phyloP scores from a whole-genome alignment of 2,329 filamentous ascomycete species.

The Simplicillium aogashimaense region DNA sequence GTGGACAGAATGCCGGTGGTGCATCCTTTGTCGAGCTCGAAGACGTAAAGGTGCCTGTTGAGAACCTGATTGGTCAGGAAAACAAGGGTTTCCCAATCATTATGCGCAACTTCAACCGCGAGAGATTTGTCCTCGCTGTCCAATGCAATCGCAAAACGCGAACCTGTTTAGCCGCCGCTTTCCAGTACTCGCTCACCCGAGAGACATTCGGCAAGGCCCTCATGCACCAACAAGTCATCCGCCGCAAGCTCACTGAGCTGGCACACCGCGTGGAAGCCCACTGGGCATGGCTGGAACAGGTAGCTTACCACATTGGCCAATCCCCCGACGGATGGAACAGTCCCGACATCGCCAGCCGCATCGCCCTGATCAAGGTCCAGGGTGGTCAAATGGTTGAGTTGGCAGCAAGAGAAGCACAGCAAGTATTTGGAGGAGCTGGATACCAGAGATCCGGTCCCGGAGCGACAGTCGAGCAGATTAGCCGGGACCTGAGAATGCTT shows the following conservation, averaged over 20 bases:
- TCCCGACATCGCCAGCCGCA: conserved; percentile 20
- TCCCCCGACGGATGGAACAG: conserved; percentile 14
- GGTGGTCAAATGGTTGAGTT: conserved; percentile 38
- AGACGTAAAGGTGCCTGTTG: conserved; percentile 41
- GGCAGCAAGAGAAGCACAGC: conserved; percentile 41
- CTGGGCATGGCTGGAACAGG: conserved; percentile 52
- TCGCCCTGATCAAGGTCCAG: conserved; percentile 33
- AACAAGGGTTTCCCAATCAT: conserved; percentile 47
- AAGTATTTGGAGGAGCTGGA: conserved; percentile 42
- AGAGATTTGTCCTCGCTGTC: conserved; percentile 48
- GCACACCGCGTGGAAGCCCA: conserved; percentile 50
- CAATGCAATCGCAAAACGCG: conserved; percentile 47
- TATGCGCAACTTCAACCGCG: conserved; percentile 51
- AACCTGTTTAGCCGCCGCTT: conserved; percentile 42
- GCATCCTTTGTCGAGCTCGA: conserved; percentile 46
- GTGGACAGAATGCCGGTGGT: conserved; percentile 56
- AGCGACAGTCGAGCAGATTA: conserved; percentile 40
- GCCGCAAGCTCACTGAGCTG: conserved; percentile 48
- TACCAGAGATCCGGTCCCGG: conserved; percentile 39
- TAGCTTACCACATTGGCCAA: conserved; percentile 41
- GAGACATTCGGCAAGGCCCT: conserved; percentile 50
- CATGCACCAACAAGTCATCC: conserved; percentile 48
- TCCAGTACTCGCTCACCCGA: conserved; percentile 37
- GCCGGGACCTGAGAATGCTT: conserved; percentile 35
- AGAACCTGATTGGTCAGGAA: conserved; percentile 42